These are phyloP conservation scores for Ganoderma sp. DNA, from an alignment of 1,284 basidiomycete species.

Conservation along the genomic window DNA sequence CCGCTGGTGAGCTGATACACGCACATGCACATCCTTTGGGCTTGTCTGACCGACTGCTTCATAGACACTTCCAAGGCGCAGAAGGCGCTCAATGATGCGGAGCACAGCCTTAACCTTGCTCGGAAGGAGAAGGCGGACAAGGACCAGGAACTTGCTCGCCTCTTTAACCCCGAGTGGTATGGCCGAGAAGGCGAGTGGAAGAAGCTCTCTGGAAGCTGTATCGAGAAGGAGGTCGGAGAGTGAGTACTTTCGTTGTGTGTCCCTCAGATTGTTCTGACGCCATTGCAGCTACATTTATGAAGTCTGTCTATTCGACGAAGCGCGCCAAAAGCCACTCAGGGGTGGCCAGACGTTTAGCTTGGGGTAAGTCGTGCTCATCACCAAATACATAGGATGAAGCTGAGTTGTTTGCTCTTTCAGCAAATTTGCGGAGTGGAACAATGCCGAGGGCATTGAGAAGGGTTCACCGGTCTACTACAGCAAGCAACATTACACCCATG, in stretches of 20 bases:
- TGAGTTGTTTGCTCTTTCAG: conserved; percentile 45
- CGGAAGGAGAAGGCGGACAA: conserved; percentile 56
- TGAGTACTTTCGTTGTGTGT: conserved; percentile 49
- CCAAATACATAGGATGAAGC: background rate
- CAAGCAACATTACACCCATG: conserved; percentile 82
- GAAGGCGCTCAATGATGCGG: conserved; percentile 66
- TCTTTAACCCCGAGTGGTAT: conserved; percentile 72
- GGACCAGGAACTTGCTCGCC: conserved; percentile 59
- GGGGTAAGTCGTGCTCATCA: conserved; percentile 62
- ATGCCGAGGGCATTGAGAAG: conserved; percentile 54
- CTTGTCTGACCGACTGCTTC: background rate
- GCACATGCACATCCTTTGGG: background rate
- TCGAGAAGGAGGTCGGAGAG: conserved; percentile 89
- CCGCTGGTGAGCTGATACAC: conserved; percentile 49
- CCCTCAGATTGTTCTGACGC: background rate
- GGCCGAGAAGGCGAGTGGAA: conserved; percentile 94
- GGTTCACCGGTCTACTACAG: conserved; percentile 80
- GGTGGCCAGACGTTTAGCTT: conserved; percentile 83
- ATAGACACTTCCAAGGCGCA: conserved; percentile 66
- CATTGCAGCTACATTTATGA: conserved; percentile 87
- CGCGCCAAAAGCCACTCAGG: conserved; percentile 87
- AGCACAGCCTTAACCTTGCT: conserved; percentile 54
- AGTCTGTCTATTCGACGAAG: conserved; percentile 91
- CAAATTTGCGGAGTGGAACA: conserved; percentile 80
- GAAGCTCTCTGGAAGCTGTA: conserved; percentile 85